phyloP scores from a whole-genome alignment of 2,329 filamentous ascomycete species.

The Dactylella cylindrospora region DNA sequence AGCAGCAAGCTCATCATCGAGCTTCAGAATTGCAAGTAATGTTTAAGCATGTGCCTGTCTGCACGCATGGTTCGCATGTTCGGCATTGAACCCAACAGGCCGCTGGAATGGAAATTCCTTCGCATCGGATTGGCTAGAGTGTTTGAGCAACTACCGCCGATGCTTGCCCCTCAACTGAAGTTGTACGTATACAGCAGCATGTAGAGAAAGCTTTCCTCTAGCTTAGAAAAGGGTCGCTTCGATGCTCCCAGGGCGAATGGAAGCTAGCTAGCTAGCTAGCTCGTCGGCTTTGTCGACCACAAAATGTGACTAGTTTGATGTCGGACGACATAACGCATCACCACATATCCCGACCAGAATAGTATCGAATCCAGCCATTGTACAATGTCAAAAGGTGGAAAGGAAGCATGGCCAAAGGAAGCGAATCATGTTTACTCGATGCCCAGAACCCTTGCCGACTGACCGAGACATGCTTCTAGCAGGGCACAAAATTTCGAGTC shows the following conservation, averaged over 20 bases:
- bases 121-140: conserved; percentile 13
- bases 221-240: no score
- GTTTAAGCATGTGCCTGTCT: conserved; percentile 8
- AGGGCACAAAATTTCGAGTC: not conserved
- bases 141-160: not conserved
- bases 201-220: no score
- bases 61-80: conserved; percentile 40
- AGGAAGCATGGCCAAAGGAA: not conserved
- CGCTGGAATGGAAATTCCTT: conserved; percentile 1
- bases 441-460: conserved; percentile 18
- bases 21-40: not conserved
- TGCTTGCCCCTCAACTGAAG: not conserved
- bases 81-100: conserved; percentile 42
- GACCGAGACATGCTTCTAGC: conserved; percentile 4
- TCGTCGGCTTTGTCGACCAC: conserved; percentile 2
- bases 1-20: conserved; percentile 3
- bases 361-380: conserved; percentile 12
- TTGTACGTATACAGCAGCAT: no score
- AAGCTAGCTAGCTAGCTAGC: no score
- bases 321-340: conserved; percentile 44
- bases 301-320: conserved; percentile 42
- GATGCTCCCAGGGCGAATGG: no score
- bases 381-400: conserved; percentile 9
- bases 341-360: conserved; percentile 24
- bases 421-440: conserved; percentile 4